phyloP scores from a whole-genome alignment of 495 filamentous ascomycete species.

The Penicillium herquei region DNA sequence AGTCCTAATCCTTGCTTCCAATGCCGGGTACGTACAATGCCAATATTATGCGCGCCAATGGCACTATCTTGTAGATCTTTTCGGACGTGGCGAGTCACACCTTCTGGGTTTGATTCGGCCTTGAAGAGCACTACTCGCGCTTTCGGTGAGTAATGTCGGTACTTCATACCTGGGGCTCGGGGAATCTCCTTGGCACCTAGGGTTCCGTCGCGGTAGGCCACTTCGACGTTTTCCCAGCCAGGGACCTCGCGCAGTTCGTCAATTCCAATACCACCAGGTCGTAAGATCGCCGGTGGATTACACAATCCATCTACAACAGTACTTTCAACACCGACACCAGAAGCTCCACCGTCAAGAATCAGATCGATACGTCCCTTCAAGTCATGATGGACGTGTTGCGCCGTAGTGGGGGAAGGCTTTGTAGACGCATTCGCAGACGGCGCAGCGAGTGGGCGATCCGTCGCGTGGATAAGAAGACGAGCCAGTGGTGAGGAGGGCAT shows the following conservation, averaged over 20 bases:
- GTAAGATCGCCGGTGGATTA: slow-evolving; percentile 72
- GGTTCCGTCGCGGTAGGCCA: slow-evolving; percentile 70
- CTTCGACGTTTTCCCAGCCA: slow-evolving; percentile 76
- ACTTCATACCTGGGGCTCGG: slow-evolving; percentile 96
- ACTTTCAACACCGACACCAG: slow-evolving; percentile 87
- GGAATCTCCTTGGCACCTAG: slow-evolving; percentile 53
- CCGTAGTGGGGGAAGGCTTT: slow-evolving; percentile 84
- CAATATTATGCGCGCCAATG: slow-evolving; percentile 42
- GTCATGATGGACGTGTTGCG: slow-evolving; percentile 84
- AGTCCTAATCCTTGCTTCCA: slow-evolving; percentile 41
- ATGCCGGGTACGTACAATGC: slow-evolving; percentile 45
- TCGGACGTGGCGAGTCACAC: slow-evolving; percentile 31
- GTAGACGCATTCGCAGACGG: slow-evolving; percentile 94
- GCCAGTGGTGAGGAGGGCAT: slow-evolving; percentile 87
- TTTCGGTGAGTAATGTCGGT: slow-evolving; percentile 93
- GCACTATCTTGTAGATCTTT: slow-evolving; percentile 37
- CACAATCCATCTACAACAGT: slow-evolving; percentile 93
- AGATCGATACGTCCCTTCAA: slow-evolving; percentile 79
- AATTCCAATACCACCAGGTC: slow-evolving; percentile 88
- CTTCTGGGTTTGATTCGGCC: slow-evolving; percentile 33
- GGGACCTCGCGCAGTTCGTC: slow-evolving; percentile 70
- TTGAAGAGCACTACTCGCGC: slow-evolving; percentile 86
- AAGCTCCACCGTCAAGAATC: slow-evolving; percentile 86
- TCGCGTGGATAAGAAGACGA: slow-evolving; percentile 73
- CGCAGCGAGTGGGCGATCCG: slow-evolving; percentile 80